Evolutionary conservation across 371 early-diverging fungal species (phyloP), one percentile per base, ranked within the genome.

Genomic region (Choanephora cucurbitarum): DNA sequence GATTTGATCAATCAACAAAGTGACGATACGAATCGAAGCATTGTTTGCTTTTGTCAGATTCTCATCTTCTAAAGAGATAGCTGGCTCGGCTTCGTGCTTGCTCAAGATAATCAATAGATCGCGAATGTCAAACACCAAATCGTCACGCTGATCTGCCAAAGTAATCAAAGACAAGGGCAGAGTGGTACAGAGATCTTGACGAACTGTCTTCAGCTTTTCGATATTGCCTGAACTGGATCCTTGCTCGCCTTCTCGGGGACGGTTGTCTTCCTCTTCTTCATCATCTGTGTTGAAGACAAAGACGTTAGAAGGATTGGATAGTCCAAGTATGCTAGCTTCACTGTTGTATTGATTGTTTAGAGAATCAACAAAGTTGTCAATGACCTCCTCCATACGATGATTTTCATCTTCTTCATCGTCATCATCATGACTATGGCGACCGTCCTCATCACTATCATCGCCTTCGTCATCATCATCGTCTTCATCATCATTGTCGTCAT

Each of bases 41-140:
- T 53, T 39, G 37, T 58, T 55, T 2, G 46, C 49, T 32, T 39
- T 24, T 15, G 45, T 11, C n/a, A n/a, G n/a, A 7, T 28, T 28
- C 7, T 28, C 28, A 7, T 28, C 28, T 28, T 28, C 28, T n/a
- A n/a, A n/a, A n/a, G n/a, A n/a, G 7, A 3, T 28, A 28, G 28
- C 28, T 24, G 47, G 22, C 17, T 48, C n/a, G 3, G 50, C 55
- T n/a, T 85, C 80, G 18, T 73, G 74, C 52, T 85, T 83, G 42
- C 77, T 64, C 8, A 86, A 49, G 3, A 83, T 52, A 0, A 76
- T 73, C 7, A 86, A 62, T 19, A 91, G 67, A 40, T 91, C 91
- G 32, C 89, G 88, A 23, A 91, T 69, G 44, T 82, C 80, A 60
- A 90, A 86, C 17, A 90, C 81, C 1, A 82, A 63, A 55, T 87